Evolutionary conservation across 2,329 filamentous ascomycete species (phyloP), one percentile per base, ranked within the genome.

Genomic region (Ophiostoma montium): DNA sequence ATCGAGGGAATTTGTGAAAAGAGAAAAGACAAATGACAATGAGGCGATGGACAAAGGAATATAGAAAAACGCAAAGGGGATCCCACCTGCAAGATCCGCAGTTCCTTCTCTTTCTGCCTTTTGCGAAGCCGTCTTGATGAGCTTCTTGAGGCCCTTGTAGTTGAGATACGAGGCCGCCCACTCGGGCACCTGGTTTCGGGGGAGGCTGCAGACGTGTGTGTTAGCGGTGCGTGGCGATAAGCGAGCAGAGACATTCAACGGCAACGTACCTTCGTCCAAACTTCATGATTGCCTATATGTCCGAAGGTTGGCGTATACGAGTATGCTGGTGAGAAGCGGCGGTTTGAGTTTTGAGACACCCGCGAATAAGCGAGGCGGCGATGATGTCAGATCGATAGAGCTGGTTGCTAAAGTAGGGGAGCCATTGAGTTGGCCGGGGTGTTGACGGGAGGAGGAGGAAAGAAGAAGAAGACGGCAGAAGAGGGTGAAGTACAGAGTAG

Each of bases 141-240:
- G 77, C 70, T 92, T 95, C 74, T 98, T 98, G 59, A 96, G 71
- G 57, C 82, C 80, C 63, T 90, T 92, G 71, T 94, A 94, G 68
- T 92, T 80, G 70, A 92, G 89, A 63, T 94, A 94, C 31, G 75
- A 81, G 50, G 80, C 72, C 48, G 84, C 82, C 86, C 86, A 94
- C 67, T 90, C 86, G 44, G 86, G 86, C 60, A 92, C 85, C 67
- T 90, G 84, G 61, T 89, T 88, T 44, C 84, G 79, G 16, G 85
- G 78, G 49, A 94, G 73, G 55, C 59, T 57, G 49, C 10, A 5
- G 5, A 6, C 7, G 35, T 27, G 48, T 48, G 10, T 49, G 46
- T 33, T 16, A 10, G 3, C 3, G n/a, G n/a, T n/a, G n/a, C n/a
- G n/a, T n/a, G n/a, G n/a, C n/a, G n/a, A n/a, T n/a, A 36, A 6